phyloP scores from a whole-genome alignment of 257 asterid genomes.

The Nicotiana otophora region DNA sequence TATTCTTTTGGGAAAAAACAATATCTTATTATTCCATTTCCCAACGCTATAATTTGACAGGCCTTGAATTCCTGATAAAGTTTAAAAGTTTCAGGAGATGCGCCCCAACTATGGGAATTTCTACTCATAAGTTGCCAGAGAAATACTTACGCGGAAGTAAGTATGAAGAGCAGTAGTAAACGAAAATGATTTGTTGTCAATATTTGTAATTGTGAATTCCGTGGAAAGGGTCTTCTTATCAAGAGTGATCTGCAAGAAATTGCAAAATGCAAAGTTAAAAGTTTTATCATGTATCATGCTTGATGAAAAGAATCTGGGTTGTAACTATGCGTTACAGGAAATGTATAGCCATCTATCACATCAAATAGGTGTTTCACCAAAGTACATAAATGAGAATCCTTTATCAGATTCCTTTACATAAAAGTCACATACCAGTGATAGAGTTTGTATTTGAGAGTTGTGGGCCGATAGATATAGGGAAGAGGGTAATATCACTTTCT shows the following conservation, averaged over 20 bases:
- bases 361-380: neutral
- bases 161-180: constrained; percentile 90
- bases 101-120: neutral
- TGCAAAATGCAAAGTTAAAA: constrained; percentile 14
- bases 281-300: neutral
- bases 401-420: neutral
- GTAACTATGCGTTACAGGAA: neutral
- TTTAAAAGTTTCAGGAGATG: neutral
- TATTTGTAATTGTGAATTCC: constrained; percentile 68
- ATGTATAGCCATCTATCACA: constrained; percentile 3
- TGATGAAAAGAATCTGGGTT: neutral
- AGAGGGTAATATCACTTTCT: neutral
- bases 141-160: constrained; percentile 67
- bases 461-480: neutral
- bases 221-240: constrained; percentile 66
- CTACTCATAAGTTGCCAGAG: neutral
- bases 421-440: neutral
- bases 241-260: constrained; percentile 58
- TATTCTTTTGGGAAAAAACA: neutral
- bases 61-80: neutral
- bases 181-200: constrained; percentile 78
- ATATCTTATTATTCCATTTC: neutral
- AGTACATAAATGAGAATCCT: neutral
- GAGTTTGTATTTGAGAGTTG: neutral
- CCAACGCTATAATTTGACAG: neutral